Conservation (phyloP, 257 asterid species). For the Anisodus acutangulus region DNA sequence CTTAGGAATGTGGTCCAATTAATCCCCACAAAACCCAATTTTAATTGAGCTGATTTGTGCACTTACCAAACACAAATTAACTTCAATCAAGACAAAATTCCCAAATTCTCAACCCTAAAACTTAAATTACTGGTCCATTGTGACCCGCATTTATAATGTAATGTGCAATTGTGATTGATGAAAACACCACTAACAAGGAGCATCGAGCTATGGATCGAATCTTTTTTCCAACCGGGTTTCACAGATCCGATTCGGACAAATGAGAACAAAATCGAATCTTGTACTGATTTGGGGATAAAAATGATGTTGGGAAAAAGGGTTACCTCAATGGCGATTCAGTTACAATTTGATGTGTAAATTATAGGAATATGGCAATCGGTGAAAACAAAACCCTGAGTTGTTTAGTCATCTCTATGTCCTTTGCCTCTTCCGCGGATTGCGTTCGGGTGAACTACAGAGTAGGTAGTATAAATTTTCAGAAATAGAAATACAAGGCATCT, state of each 20-base stretch:
- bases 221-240: constrained; percentile 7
- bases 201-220: background rate
- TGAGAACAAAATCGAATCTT: constrained; percentile 29
- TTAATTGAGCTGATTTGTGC: background rate
- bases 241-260: constrained; percentile 38
- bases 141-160: background rate
- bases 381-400: background rate
- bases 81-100: background rate
- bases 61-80: constrained; percentile 15
- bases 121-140: too few relatives aligned
- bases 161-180: background rate
- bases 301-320: constrained; percentile 15
- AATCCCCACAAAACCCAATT: constrained; percentile 28
- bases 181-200: background rate
- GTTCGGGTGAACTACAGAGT: background rate
- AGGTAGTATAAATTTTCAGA: background rate
- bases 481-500: too few relatives aligned
- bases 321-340: constrained; percentile 33
- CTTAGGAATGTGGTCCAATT: constrained; percentile 24
- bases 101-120: too few relatives aligned
- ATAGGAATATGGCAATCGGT: too few relatives aligned
- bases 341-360: background rate
- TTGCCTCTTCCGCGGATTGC: too few relatives aligned
- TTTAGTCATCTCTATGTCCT: background rate
- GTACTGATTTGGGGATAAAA: constrained; percentile 14